A percentile compares a stretch with the other conserved stretches of the same genome.
Evolutionary conservation across 139 green algal species (phyloP).

Genomic region (Chlorella sp.): DNA sequence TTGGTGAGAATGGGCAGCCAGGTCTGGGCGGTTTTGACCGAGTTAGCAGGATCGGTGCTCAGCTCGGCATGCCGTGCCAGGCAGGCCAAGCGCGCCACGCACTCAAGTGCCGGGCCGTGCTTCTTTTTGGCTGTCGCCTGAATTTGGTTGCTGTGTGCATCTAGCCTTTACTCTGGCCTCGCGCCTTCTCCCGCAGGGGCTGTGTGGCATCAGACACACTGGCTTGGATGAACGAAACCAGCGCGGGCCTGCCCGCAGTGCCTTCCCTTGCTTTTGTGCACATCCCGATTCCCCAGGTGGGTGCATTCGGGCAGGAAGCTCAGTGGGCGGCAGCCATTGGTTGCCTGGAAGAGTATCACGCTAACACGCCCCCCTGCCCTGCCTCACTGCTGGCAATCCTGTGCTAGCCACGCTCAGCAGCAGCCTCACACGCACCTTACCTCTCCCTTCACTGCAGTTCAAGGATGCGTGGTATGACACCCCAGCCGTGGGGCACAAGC

Average conservation of each 20-base stretch:
- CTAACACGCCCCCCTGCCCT: background rate
- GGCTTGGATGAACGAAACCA: slow-evolving; percentile 26
- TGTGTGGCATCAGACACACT: slow-evolving; percentile 42
- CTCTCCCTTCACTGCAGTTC: slow-evolving; percentile 9
- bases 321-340: background rate
- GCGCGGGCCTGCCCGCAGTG: background rate
- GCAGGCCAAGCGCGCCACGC: too few relatives aligned
- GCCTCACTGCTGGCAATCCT: background rate
- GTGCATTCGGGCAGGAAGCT: background rate
- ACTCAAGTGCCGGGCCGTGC: too few relatives aligned
- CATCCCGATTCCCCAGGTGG: slow-evolving; percentile 46
- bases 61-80: too few relatives aligned
- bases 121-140: too few relatives aligned
- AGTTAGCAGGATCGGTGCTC: too few relatives aligned
- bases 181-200: slow-evolving; percentile 40
- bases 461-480: slow-evolving; percentile 16
- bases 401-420: background rate
- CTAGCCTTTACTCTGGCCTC: too few relatives aligned
- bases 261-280: slow-evolving; percentile 53
- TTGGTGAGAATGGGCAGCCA: slow-evolving; percentile 38
- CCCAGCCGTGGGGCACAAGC: slow-evolving; percentile 29
- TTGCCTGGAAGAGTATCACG: background rate
- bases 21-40: too few relatives aligned
- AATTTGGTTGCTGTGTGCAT: too few relatives aligned
- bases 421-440: too few relatives aligned